Conservation (phyloP, 176 grass and related monocot species). For the Juncus inflexus region DNA sequence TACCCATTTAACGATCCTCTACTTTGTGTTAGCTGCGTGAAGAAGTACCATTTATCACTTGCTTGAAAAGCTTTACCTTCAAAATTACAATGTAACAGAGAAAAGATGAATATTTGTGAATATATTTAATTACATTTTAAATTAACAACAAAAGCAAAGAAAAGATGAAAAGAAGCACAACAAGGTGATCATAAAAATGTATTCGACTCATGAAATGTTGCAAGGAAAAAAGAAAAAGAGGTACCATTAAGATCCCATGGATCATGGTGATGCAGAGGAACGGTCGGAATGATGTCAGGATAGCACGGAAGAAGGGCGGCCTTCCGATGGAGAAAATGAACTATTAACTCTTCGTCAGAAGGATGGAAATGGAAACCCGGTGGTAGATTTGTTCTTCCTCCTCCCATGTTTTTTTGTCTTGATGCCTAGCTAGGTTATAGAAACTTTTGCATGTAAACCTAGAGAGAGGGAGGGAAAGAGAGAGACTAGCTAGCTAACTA, state of each 20-base stretch:
- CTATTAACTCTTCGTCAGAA: conserved; percentile 79
- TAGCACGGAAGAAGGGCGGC: conserved; percentile 53
- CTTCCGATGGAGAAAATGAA: conserved; percentile 83
- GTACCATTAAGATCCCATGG: conserved; percentile 85
- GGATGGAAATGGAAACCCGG: conserved; percentile 96
- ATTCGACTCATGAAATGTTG: background rate
- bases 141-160: background rate
- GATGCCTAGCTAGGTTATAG: conserved; percentile 17
- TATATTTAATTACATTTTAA: background rate
- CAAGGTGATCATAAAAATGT: too few relatives aligned
- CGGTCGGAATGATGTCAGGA: conserved; percentile 63
- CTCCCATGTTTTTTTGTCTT: conserved; percentile 41
- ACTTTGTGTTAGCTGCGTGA: conserved; percentile 40
- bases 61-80: conserved; percentile 80
- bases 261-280: conserved; percentile 49
- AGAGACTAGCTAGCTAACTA: conserved; percentile 26
- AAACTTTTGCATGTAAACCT: conserved; percentile 14
- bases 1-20: conserved; percentile 53
- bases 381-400: conserved; percentile 54
- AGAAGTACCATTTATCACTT: conserved; percentile 77
- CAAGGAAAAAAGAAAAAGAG: conserved; percentile 10
- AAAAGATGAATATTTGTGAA: background rate
- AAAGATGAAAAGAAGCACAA: too few relatives aligned
- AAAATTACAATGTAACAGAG: conserved; percentile 5
- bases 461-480: conserved; percentile 15